Percentiles rank a stretch among this genome's conserved stretches.
phyloP scores from a whole-genome alignment of 2,329 filamentous ascomycete species.

The Calycina herbarum region DNA sequence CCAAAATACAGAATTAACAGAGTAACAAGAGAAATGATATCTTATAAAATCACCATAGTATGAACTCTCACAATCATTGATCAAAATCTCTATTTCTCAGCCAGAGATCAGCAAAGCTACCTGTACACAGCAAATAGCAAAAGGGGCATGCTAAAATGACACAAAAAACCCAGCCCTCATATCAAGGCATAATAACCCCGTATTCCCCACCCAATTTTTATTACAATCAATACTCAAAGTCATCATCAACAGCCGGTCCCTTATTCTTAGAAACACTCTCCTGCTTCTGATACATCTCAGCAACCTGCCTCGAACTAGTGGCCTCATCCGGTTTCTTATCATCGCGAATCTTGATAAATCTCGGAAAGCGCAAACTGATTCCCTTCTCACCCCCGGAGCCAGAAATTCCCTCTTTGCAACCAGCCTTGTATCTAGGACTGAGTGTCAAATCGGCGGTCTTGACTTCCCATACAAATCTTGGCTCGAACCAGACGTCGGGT shows the following conservation, averaged over 20 bases:
- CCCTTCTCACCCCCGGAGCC: conserved; percentile 71
- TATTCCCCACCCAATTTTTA: too few species aligned
- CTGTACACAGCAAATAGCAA: too few species aligned
- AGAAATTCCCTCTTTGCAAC: conserved; percentile 73
- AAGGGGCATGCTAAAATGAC: too few species aligned
- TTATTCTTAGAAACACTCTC: conserved; percentile 83
- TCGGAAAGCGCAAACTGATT: conserved; percentile 85
- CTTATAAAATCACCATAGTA: too few species aligned
- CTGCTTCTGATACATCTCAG: conserved; percentile 96
- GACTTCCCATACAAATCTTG: conserved; percentile 93
- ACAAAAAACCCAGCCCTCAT: too few species aligned
- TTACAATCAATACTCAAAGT: conserved; percentile 81
- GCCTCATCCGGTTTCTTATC: conserved; percentile 96
- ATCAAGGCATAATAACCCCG: too few species aligned
- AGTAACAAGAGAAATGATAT: too few species aligned
- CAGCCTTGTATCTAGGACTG: conserved; percentile 91
- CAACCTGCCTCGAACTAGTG: conserved; percentile 79
- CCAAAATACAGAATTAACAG: too few species aligned
- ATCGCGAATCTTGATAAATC: conserved; percentile 88
- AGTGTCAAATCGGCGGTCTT: conserved; percentile 95
- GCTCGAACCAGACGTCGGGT: conserved; percentile 98
- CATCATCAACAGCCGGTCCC: conserved; percentile 85
- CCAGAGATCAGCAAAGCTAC: too few species aligned
- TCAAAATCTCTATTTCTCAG: too few species aligned
- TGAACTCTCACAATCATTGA: too few species aligned